Percentiles rank a stretch among this genome's conserved stretches.
Conservation (phyloP, 352 stramenopile genomes). For the Pythium sukuiense region DNA sequence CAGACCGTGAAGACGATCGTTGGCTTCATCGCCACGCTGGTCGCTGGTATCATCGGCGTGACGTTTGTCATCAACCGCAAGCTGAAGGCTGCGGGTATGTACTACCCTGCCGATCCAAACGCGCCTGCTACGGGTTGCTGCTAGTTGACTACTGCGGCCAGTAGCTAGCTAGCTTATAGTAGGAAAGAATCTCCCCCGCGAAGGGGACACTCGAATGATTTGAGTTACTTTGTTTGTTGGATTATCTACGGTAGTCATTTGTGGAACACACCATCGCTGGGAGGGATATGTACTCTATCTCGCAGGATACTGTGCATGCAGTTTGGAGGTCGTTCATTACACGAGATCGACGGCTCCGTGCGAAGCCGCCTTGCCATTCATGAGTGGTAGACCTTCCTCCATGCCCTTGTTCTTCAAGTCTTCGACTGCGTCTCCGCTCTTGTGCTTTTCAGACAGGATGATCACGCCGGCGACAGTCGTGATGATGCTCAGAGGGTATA, state of each 20-base stretch:
- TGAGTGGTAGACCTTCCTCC: constrained; percentile 32
- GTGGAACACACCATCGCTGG: background rate
- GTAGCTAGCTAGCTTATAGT: constrained; percentile 3
- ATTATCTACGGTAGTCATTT: constrained; percentile 15
- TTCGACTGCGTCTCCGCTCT: constrained; percentile 44
- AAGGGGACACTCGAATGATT: constrained; percentile 14
- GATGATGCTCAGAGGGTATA: constrained; percentile 79
- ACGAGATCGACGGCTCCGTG: constrained; percentile 35
- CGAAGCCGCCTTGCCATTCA: constrained; percentile 19
- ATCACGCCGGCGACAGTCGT: constrained; percentile 80
- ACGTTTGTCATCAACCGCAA: constrained; percentile 84
- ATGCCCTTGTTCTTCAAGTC: constrained; percentile 20
- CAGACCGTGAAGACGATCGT: constrained; percentile 69
- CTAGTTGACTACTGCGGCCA: constrained; percentile 12
- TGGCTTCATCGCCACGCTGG: constrained; percentile 63
- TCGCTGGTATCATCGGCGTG: constrained; percentile 52
- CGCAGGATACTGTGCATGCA: background rate
- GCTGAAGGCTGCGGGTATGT: constrained; percentile 79
- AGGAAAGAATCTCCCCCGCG: constrained; percentile 1
- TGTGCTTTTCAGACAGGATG: constrained; percentile 83
- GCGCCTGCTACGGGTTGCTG: constrained; percentile 58
- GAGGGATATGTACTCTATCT: constrained; percentile 1
- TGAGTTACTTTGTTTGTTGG: constrained; percentile 2
- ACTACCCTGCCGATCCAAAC: constrained; percentile 60
- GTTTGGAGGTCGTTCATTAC: background rate